Percentiles rank a stretch among this genome's conserved stretches.
Conservation (phyloP, 1,284 basidiomycete species). For the Stygiomarasmius scandens region DNA sequence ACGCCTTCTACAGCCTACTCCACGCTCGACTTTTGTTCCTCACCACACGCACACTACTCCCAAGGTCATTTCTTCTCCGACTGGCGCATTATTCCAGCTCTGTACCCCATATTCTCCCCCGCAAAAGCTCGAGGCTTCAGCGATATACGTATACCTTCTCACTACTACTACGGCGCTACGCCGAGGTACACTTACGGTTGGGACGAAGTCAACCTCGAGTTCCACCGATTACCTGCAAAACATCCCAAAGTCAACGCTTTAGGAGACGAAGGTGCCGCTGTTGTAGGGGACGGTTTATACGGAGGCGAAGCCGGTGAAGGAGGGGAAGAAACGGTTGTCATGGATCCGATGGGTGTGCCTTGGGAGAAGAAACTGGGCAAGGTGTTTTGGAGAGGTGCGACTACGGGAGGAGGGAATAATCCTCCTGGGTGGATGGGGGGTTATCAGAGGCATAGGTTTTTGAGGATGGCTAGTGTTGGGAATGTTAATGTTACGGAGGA, state of each 20-base stretch:
- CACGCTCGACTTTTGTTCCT: slow-evolving; percentile 75
- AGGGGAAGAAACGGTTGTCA: slow-evolving; percentile 32
- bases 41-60: slow-evolving; percentile 80
- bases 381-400: slow-evolving; percentile 88
- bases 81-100: slow-evolving; percentile 82
- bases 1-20: slow-evolving; percentile 54
- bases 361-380: slow-evolving; percentile 36
- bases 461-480: slow-evolving; percentile 60
- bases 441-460: slow-evolving; percentile 90
- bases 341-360: neutral
- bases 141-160: slow-evolving; percentile 91
- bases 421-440: slow-evolving; percentile 82
- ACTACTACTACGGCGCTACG: slow-evolving; percentile 89
- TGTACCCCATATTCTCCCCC: slow-evolving; percentile 91
- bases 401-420: slow-evolving; percentile 88
- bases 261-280: too few species aligned
- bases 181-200: slow-evolving; percentile 88
- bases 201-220: slow-evolving; percentile 72
- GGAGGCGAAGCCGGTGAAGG: neutral
- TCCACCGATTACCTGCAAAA: too few species aligned
- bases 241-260: too few species aligned
- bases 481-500: neutral
- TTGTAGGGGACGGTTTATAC: too few species aligned
- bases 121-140: slow-evolving; percentile 82
- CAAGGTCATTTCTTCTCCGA: slow-evolving; percentile 97